A percentile compares a stretch with the other conserved stretches of the same genome.
phyloP scores from a whole-genome alignment of 2,329 filamentous ascomycete genomes.

The Trichothecium roseum region DNA sequence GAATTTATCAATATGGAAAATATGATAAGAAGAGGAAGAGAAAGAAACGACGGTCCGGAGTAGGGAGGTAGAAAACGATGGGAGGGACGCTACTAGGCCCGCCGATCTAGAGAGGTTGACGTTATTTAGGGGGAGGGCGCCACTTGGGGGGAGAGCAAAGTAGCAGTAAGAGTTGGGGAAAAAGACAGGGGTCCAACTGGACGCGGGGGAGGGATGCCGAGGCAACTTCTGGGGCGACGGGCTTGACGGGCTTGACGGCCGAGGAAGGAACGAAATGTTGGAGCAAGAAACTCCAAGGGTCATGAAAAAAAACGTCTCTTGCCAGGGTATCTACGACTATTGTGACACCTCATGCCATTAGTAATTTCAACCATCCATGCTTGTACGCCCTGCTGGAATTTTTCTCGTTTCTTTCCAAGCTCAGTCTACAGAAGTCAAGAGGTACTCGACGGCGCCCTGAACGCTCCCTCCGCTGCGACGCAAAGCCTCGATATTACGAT shows the following conservation, averaged over 20 bases:
- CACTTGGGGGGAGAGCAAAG: background rate
- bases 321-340: too few relatives aligned
- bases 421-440: conserved; percentile 34
- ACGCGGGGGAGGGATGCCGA: conserved; percentile 1
- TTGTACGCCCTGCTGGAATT: background rate
- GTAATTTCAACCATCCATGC: background rate
- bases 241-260: too few relatives aligned
- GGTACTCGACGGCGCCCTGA: conserved; percentile 76
- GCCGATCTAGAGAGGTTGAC: too few relatives aligned
- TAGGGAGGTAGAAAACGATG: background rate
- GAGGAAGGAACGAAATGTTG: too few relatives aligned
- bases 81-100: background rate
- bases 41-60: too few relatives aligned
- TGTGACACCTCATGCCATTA: background rate
- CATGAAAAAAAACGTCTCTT: too few relatives aligned
- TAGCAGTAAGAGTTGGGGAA: background rate
- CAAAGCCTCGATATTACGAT: conserved; percentile 80
- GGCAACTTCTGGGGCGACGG: background rate
- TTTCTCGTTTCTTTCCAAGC: background rate
- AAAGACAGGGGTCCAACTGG: background rate
- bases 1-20: too few relatives aligned
- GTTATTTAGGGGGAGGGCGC: too few relatives aligned
- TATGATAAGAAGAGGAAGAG: too few relatives aligned
- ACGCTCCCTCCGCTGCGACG: conserved; percentile 86
- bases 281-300: too few relatives aligned